Base-by-base conservation (phyloP, 345 rosid species). In the Eucalyptus caleyi region DNA sequence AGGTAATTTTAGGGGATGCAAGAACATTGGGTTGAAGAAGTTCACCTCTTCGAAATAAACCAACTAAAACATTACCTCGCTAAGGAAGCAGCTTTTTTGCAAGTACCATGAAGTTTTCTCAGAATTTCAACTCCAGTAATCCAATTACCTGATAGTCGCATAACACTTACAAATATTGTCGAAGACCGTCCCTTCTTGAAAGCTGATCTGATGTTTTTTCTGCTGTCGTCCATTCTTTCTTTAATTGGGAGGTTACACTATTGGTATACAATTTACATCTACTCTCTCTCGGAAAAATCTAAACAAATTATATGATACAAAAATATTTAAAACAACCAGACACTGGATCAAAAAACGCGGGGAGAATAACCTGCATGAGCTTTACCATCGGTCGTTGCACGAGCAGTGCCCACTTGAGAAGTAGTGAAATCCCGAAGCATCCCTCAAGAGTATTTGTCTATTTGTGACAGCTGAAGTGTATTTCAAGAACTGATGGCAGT, bases 391-490 rank as follows among this genome's bases (percentile, higher is more conserved):
- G 93, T 95, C 95, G 50, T 91, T 95, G 93, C 99, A 97, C 11
- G 95, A 95, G 91, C 99, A 97, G 47, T 90, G 91, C 40, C 99
- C 99, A 90, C 93, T 91, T 13, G 93, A 91, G 89, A 97, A 94
- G 80, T 89, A 89, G 92, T 97, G 99, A 93, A 96, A 96, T 40
- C 99, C 99, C 2, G 98, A 97, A 45, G 97, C 50, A 90, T 97
- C 99, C 93, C 99, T 93, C 21, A 96, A 30, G 80, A 94, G 24
- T 18, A 97, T 94, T 89, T 96, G 94, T 91, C 97, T 95, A 53
- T 92, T 90, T 6, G 96, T 92, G 88, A 97, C 92, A 34, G 89
- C 49, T 1, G 98, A 95, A 18, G 94, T 94, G 51, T 90, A 89
- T 89, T 95, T 96, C 87, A 96, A 90, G 91, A 97, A 97, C 34